These are phyloP conservation scores for Bolboschoenus planiculmis DNA, from an alignment of 176 grass and related monocot genomes.

Conservation along the genomic window DNA sequence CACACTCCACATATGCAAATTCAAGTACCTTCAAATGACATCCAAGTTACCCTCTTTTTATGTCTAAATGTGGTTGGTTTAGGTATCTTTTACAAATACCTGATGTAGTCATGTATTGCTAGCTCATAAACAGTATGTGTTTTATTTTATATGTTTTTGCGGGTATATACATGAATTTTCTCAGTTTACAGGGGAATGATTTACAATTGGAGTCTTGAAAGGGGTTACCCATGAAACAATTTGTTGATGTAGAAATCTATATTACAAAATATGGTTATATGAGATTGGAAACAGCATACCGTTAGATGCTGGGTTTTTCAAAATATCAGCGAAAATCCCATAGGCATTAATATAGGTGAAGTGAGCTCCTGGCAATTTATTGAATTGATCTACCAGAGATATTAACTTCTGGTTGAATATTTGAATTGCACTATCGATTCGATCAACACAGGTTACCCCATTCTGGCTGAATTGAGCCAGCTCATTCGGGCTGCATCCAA, in stretches of 20 bases:
- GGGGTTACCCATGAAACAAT: neutral
- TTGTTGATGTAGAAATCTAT: neutral
- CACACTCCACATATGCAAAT: neutral
- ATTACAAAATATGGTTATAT: neutral
- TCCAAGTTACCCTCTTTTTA: neutral
- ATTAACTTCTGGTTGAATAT: slow-evolving; percentile 69
- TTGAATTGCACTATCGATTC: slow-evolving; percentile 65
- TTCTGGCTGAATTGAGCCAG: slow-evolving; percentile 69
- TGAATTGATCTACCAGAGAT: slow-evolving; percentile 55
- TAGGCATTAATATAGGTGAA: slow-evolving; percentile 89
- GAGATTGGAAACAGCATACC: slow-evolving; percentile 22
- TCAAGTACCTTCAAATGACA: neutral
- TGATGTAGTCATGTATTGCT: neutral
- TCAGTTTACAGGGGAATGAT: neutral
- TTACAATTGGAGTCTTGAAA: neutral
- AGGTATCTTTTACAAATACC: neutral
- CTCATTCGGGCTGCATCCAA: slow-evolving; percentile 80
- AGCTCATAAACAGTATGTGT: neutral
- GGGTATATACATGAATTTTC: neutral
- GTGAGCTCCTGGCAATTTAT: slow-evolving; percentile 49
- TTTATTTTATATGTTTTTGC: neutral
- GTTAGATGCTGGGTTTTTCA: slow-evolving; percentile 27
- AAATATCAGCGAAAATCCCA: slow-evolving; percentile 60
- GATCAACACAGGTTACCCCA: slow-evolving; percentile 45
- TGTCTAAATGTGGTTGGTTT: neutral